Base-by-base conservation (phyloP, 441 rosid species). In the California macrophylla region DNA sequence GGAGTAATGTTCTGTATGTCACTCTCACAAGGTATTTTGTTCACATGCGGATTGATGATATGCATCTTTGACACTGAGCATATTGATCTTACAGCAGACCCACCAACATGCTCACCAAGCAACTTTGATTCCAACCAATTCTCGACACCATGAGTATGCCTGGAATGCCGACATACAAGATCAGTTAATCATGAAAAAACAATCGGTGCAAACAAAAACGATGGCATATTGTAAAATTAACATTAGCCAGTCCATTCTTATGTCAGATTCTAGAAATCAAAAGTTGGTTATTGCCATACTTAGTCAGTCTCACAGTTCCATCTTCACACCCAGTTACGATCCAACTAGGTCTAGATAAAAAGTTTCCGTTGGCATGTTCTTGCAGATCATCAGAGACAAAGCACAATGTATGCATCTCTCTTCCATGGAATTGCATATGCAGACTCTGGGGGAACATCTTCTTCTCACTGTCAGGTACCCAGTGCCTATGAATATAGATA, bases 321-420 rank as follows among this genome's bases (percentile, higher is more conserved):
- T 92, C 97, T 82, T 94, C 97, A 84, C 97, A 91, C 38, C 98
- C 97, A 76, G 98, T 90, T 69, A 90, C 89, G 82, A 94, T 79
- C 97, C 98, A 94, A 76, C 89, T 86, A 66, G 85, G 79, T 54
- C 65, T 79, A 64, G 74, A 79, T 63, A 68, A 80, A 73, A 63
- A 69, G 67, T 50, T 25, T 36, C 74, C 32, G 77, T 77, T 79
- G 69, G 69, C 75, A 64, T 75, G 77, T 72, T 26, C 69, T 36
- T 69, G 73, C 24, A 64, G 56, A 81, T 78, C 81, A 69, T 77
- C 78, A 78, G 75, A 80, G 71, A 90, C 72, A 83, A 94, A 91
- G 78, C 96, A 87, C 75, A 94, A 78, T 47, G 98, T 82, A 81
- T 94, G 98, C 76, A 90, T 78, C 80, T 94, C 98, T 81, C 93